Evolutionary conservation across 1,139 yeast genomes (phyloP), one percentile per base, ranked within the genome.

Genomic region (Geotrichum histeridarum): DNA sequence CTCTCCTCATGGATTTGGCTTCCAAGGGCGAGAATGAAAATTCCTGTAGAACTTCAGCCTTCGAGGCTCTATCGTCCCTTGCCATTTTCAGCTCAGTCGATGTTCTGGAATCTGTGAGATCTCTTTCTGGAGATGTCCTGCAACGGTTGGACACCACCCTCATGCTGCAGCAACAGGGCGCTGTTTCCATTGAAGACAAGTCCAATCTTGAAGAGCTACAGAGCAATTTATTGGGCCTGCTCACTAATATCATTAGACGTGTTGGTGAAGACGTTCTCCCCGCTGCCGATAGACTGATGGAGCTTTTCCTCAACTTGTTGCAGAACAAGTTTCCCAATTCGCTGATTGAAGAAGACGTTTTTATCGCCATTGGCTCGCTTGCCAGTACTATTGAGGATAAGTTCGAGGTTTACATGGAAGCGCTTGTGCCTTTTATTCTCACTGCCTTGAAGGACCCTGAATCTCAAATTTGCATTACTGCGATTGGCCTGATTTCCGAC

Each of bases 401-500:
- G 42, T 93, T 93, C 69, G 77, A 78, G 62, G 81, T 81, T 64
- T 93, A 89, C 70, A 82, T 91, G 83, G 84, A 80, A 56, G 80
- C 86, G 2, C 88, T 93, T 69, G 76, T 87, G 60, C 98, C 98
- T 53, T 90, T 77, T 68, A 77, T 93, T 68, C 81, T 83, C 17
- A 78, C 78, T 59, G 96, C 96, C 0, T 77, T 93, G 61, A 80
- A 82, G 64, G 91, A 89, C 70, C 82, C 87, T 9, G 96, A 89
- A 48, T 81, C 90, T 8, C 87, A 91, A 45, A 83, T 91, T 22
- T 84, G 95, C 63, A 80, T 79, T 60, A 87, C 96, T 12, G 96
- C 98, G 2, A 89, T 93, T 57, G 98, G 99, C 4, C 79, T 94
- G 57, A 91, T 93, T 57, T 97, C 97, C n/a, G 99, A 93, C 71